Evolutionary conservation across 2,329 filamentous ascomycete species (phyloP), one percentile per base, ranked within the genome.

Genomic region (Coniella vitis): DNA sequence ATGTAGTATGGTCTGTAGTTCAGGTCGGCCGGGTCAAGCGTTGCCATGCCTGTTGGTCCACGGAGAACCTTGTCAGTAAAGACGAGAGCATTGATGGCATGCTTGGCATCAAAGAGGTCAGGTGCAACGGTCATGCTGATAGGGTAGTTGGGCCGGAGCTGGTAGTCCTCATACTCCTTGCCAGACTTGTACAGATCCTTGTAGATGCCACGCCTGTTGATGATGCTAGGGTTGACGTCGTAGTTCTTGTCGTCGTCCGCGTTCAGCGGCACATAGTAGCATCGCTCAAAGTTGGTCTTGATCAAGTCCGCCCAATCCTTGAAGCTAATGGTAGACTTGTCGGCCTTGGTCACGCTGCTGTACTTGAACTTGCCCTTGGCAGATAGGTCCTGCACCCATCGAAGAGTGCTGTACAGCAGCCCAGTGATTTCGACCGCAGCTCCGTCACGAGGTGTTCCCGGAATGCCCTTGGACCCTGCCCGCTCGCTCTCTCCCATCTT

Each of bases 401-500:
- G 75, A 21, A 98, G 73, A 5, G 87, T 84, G 70, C 90, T 97
- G 73, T 95, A 98, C 16, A 93, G 74, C 48, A 98, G 78, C 41
- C 93, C 94, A 1, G 85, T 95, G 62, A 98, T 97, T 65, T 98
- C 93, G 48, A 98, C 79, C 17, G 93, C 90, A 37, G 93, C 90
- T 25, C 93, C 93, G 63, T 98, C 94, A 59, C 94, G 86, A 40
- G 93, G 93, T n/a, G 93, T 98, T 8, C 90, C 93, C 1, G 93
- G 94, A 17, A 95, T 74, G 43, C 93, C 94, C 70, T 96, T 97
- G 61, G 84, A 95, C 51, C 86, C 85, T 14, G 94, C 93, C 54
- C 84, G 87, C 55, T 87, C 82, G 54, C 90, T 95, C 66, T 98
- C 93, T n/a, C 93, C 93, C 93, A 98, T 98, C 77, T 98, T 98